Evolutionary conservation across 768 basidiomycete genomes (phyloP).

Genomic region (Macrolepiota albuminosa): DNA sequence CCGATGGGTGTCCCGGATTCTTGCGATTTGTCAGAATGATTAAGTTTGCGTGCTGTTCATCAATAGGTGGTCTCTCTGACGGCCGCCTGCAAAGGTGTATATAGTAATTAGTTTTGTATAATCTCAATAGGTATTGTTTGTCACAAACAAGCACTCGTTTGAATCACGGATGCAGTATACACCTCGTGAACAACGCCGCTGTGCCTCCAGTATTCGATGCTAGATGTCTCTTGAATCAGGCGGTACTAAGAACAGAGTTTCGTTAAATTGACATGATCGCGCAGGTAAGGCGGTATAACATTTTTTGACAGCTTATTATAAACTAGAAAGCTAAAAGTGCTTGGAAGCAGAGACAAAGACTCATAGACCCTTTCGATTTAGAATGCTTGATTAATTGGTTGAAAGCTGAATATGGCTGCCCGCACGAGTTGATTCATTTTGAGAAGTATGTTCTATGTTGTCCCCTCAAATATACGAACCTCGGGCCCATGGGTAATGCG

Average conservation of each 20-base stretch:
- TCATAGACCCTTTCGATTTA: neutral
- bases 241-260: neutral
- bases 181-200: neutral
- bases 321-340: neutral
- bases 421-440: neutral
- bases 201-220: neutral
- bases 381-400: neutral
- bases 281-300: neutral
- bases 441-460: neutral
- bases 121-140: neutral
- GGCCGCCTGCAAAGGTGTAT: neutral
- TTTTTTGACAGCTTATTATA: slow-evolving; percentile 5
- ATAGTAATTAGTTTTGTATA: neutral
- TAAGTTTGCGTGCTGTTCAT: neutral
- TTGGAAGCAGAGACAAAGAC: neutral
- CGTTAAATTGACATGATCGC: neutral
- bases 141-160: neutral
- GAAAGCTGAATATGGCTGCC: neutral
- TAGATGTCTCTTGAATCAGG: neutral
- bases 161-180: neutral
- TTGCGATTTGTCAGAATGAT: neutral
- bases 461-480: neutral
- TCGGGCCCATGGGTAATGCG: neutral
- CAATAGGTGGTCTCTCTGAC: neutral
- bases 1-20: neutral